Evolutionary conservation across 768 basidiomycete genomes (phyloP).

Genomic region (Mycena vulgaris): DNA sequence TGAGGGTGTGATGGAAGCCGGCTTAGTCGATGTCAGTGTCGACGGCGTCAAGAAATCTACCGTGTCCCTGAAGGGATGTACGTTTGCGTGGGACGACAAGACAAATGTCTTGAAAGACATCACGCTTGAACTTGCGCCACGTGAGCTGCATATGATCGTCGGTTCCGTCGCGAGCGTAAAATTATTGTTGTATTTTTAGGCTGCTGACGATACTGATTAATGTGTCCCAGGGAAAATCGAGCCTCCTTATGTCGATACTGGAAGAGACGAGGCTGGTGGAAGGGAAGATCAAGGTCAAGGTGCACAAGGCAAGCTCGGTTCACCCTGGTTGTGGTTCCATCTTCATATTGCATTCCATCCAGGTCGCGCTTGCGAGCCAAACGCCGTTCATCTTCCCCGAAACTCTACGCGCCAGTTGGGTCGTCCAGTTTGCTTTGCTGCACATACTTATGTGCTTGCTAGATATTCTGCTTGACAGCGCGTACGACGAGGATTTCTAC

Average conservation of each 20-base stretch:
- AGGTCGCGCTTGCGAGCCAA: conserved; percentile 26
- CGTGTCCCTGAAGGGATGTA: conserved; percentile 15
- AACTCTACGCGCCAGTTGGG: conserved; percentile 18
- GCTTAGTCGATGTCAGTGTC: conserved; percentile 5
- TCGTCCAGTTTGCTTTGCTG: not conserved
- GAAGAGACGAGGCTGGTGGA: conserved; percentile 22
- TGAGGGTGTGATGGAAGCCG: not conserved
- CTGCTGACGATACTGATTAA: conserved; percentile 11
- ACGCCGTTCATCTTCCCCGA: conserved; percentile 25
- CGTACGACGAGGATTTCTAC: conserved; percentile 19
- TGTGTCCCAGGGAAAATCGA: conserved; percentile 21
- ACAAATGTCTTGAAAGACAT: conserved; percentile 14
- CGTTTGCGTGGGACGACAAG: conserved; percentile 25
- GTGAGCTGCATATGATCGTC: conserved; percentile 14
- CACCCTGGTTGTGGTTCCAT: not conserved
- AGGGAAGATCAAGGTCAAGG: conserved; percentile 13
- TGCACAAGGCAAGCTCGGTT: conserved; percentile 6
- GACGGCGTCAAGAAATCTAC: conserved; percentile 1
- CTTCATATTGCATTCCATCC: conserved; percentile 3
- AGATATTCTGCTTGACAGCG: conserved; percentile 25
- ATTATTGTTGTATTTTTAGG: not conserved
- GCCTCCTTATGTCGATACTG: conserved; percentile 23
- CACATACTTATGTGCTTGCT: not conserved
- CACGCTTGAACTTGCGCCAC: conserved; percentile 5
- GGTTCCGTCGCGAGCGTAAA: not conserved